These are phyloP conservation scores for Ceratocystis eucalypticola DNA, from an alignment of 2,329 filamentous ascomycete genomes.

Conservation along the genomic window DNA sequence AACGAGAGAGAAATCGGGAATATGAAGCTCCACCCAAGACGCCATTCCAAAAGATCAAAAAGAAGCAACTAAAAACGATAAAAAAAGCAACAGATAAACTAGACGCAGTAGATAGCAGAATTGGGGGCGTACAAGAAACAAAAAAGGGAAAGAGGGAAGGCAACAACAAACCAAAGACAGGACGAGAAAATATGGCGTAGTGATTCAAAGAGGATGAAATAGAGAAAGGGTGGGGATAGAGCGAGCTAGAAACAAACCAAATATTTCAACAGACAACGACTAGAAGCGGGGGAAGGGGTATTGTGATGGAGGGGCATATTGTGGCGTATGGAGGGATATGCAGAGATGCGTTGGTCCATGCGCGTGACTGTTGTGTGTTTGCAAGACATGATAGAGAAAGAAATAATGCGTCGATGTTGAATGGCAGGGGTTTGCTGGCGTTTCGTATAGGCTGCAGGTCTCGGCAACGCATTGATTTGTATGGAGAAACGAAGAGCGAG, in stretches of 20 bases:
- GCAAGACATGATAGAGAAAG: not conserved
- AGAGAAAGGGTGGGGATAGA: slow-evolving; percentile 18
- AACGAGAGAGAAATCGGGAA: slow-evolving; percentile 24
- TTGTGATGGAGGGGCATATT: not conserved
- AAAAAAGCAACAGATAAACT: slow-evolving; percentile 14
- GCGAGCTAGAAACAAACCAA: not conserved
- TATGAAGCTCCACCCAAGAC: slow-evolving; percentile 21
- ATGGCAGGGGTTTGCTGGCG: not conserved
- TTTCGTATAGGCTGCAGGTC: slow-evolving; percentile 1
- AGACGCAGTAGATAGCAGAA: slow-evolving; percentile 17
- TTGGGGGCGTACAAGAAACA: slow-evolving; percentile 19
- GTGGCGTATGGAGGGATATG: not conserved
- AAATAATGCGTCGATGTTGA: not conserved
- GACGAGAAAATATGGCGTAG: slow-evolving; percentile 17
- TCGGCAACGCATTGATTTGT: not conserved
- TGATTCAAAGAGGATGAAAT: slow-evolving; percentile 23
- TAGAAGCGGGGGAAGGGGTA: not conserved
- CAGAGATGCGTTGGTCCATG: not conserved
- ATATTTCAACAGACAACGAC: not conserved
- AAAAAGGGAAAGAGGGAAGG: slow-evolving; percentile 21
- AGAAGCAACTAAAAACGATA: slow-evolving; percentile 18
- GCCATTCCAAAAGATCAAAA: slow-evolving; percentile 21
- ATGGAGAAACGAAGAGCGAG: not conserved
- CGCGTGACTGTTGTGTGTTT: not conserved
- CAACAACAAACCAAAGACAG: not conserved